Conservation (phyloP, 345 rosid species). For the Tarenaya hassleriana region DNA sequence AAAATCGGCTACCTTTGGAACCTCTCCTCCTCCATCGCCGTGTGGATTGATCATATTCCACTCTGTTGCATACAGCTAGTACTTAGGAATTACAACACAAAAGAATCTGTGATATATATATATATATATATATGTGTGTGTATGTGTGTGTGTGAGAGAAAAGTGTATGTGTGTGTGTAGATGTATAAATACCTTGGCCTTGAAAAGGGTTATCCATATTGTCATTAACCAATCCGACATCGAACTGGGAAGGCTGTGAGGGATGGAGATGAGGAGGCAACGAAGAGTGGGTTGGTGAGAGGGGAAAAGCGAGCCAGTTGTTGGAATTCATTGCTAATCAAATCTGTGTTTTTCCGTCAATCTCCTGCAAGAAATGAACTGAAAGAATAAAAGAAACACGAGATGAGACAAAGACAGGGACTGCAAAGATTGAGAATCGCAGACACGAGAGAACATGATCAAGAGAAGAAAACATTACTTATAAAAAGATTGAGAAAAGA, state of each 20-base stretch:
- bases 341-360: constrained; percentile 2
- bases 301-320: constrained; percentile 98
- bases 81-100: background rate
- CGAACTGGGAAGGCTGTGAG: constrained; percentile 72
- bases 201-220: constrained; percentile 74
- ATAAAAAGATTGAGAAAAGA: constrained; percentile 17
- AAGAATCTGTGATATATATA: background rate
- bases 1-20: constrained; percentile 91
- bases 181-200: constrained; percentile 54
- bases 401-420: constrained; percentile 14
- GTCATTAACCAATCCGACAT: constrained; percentile 72
- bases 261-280: constrained; percentile 63
- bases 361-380: constrained; percentile 3
- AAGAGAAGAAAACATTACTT: constrained; percentile 15
- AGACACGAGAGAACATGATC: constrained; percentile 3
- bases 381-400: constrained; percentile 15
- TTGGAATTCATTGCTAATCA: constrained; percentile 75
- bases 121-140: background rate
- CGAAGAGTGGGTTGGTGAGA: constrained; percentile 71
- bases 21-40: constrained; percentile 45
- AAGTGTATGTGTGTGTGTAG: background rate
- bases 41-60: constrained; percentile 74
- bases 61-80: constrained; percentile 36
- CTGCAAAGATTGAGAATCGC: background rate
- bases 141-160: background rate